Percentiles rank a stretch among this genome's conserved stretches.
These are phyloP conservation scores for Asterophora parasitica DNA, from an alignment of 768 basidiomycete species.

Conservation along the genomic window DNA sequence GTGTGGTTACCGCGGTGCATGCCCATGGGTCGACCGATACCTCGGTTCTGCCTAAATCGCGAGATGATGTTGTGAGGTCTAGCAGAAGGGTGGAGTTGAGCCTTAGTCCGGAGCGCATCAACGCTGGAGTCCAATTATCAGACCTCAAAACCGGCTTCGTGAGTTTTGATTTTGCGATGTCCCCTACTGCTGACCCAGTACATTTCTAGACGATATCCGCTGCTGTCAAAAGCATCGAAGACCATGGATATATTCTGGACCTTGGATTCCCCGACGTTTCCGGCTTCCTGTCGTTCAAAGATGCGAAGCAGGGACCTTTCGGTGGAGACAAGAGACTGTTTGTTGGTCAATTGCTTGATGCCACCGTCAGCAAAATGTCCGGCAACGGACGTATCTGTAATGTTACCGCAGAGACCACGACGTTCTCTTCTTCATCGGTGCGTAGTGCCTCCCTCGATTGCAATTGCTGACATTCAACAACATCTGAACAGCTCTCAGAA, in stretches of 20 bases:
- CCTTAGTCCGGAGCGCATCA: constrained; percentile 79
- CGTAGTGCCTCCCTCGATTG: constrained; percentile 19
- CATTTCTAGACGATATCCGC: constrained; percentile 63
- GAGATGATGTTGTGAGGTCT: constrained; percentile 62
- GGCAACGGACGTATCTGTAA: constrained; percentile 78
- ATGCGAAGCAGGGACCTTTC: constrained; percentile 41
- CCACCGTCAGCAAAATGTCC: constrained; percentile 62
- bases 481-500: constrained; percentile 55
- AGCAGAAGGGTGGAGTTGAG: constrained; percentile 83
- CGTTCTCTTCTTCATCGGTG: constrained; percentile 53
- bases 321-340: constrained; percentile 33
- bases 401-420: constrained; percentile 49
- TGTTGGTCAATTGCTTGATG: constrained; percentile 65
- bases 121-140: constrained; percentile 68
- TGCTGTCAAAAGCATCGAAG: constrained; percentile 81
- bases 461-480: constrained; percentile 2
- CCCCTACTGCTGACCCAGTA: constrained; percentile 5
- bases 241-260: constrained; percentile 91
- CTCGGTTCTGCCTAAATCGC: constrained; percentile 52
- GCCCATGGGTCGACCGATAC: constrained; percentile 59
- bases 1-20: constrained; percentile 67
- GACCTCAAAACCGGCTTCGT: constrained; percentile 78
- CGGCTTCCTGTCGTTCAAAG: constrained; percentile 82
- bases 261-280: constrained; percentile 74
- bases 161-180: constrained; percentile 29